Conservation (phyloP, 2,329 filamentous ascomycete genomes). For the Ophioceras dolichostomum region DNA sequence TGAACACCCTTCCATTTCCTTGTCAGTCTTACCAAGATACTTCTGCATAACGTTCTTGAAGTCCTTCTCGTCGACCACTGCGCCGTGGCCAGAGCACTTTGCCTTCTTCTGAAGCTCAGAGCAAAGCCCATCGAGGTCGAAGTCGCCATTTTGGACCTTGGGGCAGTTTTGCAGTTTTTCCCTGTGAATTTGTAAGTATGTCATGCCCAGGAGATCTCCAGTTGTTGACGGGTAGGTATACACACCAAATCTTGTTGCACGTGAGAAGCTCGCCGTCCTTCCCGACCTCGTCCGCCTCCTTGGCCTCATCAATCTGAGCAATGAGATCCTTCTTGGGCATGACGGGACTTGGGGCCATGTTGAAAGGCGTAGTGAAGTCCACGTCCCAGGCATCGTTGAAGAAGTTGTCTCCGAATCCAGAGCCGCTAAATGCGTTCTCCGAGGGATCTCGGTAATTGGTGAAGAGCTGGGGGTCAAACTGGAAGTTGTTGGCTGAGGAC, state of each 20-base stretch:
- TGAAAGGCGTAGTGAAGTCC: slow-evolving; percentile 74
- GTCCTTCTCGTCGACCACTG: slow-evolving; percentile 79
- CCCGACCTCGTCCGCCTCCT: slow-evolving; percentile 51
- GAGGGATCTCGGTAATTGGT: slow-evolving; percentile 83
- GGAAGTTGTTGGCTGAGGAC: slow-evolving; percentile 68
- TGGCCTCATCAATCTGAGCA: slow-evolving; percentile 63
- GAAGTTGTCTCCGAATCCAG: slow-evolving; percentile 50
- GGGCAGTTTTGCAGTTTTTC: slow-evolving; percentile 80
- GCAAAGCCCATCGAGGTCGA: slow-evolving; percentile 88
- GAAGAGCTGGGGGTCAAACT: slow-evolving; percentile 86
- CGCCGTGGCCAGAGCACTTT: slow-evolving; percentile 82
- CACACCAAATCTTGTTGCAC: slow-evolving; percentile 90
- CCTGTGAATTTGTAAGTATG: no score
- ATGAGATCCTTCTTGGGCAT: slow-evolving; percentile 56
- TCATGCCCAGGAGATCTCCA: not conserved
- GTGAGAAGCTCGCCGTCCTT: slow-evolving; percentile 53
- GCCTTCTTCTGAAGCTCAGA: slow-evolving; percentile 91
- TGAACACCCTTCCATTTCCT: slow-evolving; percentile 4
- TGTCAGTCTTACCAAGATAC: slow-evolving; percentile 34
- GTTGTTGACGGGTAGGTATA: slow-evolving; percentile 6
- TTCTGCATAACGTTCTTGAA: slow-evolving; percentile 69
- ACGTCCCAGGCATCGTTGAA: slow-evolving; percentile 69
- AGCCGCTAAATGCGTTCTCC: slow-evolving; percentile 38
- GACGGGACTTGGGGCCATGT: slow-evolving; percentile 38
- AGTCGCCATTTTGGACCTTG: slow-evolving; percentile 78